Evolutionary conservation across 164 flowering plant species (phyloP).

Genomic region (Annona squamosa): DNA sequence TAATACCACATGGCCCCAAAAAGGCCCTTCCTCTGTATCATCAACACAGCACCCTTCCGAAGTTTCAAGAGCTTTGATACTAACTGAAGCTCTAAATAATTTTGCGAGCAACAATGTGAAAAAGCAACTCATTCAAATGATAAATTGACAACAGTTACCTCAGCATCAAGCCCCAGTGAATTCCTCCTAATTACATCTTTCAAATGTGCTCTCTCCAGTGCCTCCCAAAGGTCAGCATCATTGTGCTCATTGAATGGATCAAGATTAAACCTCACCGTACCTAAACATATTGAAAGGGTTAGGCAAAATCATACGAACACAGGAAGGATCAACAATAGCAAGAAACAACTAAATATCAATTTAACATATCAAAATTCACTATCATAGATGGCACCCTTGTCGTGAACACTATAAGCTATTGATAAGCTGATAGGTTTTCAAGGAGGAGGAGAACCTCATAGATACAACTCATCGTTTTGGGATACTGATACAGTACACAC

Average conservation of each 20-base stretch:
- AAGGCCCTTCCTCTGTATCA: no score
- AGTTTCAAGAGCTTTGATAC: no score
- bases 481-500: no score
- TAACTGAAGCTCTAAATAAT: no score
- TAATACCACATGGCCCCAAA: no score
- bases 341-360: background rate
- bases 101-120: background rate
- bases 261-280: slow-evolving; percentile 88
- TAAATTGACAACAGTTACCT: slow-evolving; percentile 42
- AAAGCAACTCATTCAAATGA: background rate
- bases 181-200: slow-evolving; percentile 87
- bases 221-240: slow-evolving; percentile 98
- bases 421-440: no score
- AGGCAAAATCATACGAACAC: background rate
- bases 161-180: slow-evolving; percentile 83
- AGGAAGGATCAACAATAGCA: background rate
- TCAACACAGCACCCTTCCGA: no score
- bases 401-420: no score
- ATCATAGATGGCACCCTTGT: background rate
- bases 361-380: background rate
- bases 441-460: no score
- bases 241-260: slow-evolving; percentile 93
- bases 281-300: slow-evolving; percentile 27
- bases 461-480: no score
- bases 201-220: slow-evolving; percentile 92